These are phyloP conservation scores for Moniliophthora roreri DNA, from an alignment of 1,284 basidiomycete genomes.

Conservation along the genomic window DNA sequence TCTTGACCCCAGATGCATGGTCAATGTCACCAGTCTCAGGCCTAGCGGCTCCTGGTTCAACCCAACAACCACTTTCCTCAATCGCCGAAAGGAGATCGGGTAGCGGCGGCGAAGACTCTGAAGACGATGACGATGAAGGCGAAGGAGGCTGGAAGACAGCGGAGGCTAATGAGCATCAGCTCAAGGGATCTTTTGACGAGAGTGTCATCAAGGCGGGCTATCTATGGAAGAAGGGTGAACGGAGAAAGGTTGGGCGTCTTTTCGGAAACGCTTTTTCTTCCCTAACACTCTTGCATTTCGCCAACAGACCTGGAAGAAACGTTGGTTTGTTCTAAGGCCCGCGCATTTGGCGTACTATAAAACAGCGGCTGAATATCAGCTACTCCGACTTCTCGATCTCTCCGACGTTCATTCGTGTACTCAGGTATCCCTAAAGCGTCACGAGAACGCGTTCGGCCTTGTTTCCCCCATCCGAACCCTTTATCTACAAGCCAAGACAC, in stretches of 20 bases:
- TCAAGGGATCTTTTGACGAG: constrained; percentile 58
- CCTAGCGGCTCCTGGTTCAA: constrained; percentile 7
- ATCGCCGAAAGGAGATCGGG: constrained; percentile 73
- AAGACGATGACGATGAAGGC: constrained; percentile 69
- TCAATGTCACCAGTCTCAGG: constrained; percentile 29
- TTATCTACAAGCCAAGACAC: constrained; percentile 82
- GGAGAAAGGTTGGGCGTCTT: constrained; percentile 78
- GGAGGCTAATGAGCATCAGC: constrained; percentile 35
- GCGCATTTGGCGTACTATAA: constrained; percentile 97
- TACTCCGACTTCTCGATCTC: constrained; percentile 88
- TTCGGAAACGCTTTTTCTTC: constrained; percentile 11
- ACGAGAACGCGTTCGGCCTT: constrained; percentile 88
- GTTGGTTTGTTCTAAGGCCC: constrained; percentile 95
- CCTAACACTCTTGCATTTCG: constrained; percentile 10
- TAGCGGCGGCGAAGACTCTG: constrained; percentile 73
- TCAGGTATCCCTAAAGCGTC: constrained; percentile 86
- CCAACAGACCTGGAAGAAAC: constrained; percentile 94
- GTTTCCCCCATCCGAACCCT: constrained; percentile 92
- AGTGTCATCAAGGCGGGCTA: constrained; percentile 88
- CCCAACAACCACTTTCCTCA: constrained; percentile 61
- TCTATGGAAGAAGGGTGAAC: constrained; percentile 94
- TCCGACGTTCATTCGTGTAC: constrained; percentile 91
- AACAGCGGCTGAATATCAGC: constrained; percentile 89
- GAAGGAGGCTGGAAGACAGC: constrained; percentile 63
- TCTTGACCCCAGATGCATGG: constrained; percentile 52